Base-by-base conservation (phyloP, 306 rosid genomes). In the Senna tora region DNA sequence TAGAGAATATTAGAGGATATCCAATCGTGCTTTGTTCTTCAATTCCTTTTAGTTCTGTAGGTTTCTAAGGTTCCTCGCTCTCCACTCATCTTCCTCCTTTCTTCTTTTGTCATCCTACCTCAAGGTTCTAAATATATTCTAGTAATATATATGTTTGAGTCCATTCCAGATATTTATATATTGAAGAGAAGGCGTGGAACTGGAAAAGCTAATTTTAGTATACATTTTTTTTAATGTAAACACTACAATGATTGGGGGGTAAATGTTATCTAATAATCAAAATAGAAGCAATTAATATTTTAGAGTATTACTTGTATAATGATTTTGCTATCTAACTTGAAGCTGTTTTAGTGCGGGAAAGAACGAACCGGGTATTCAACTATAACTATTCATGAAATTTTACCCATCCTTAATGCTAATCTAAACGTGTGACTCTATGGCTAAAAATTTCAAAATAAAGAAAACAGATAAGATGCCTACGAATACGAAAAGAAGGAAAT, bases 1-100 rank as follows among this genome's bases (percentile, higher is more conserved):
- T 69, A 49, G 57, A 30, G 52, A 69, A 42, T 49, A 70, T 70
- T n/a, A 12, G 12, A 53, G 50, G 19, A 59, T 43, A 54, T 76
- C 13, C 39, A 51, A 69, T 64, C 5, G 4, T 11, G 22, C 36
- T 69, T 77, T 60, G 36, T 8, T 51, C 49, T 47, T 47, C 53
- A 16, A 5, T 47, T 47, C 21, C 53, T 47, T 47, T 5, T 12
- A 6, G 56, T 50, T 50, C 30, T 25, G 30, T 25, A 25, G 30
- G 30, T 25, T 25, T 25, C 30, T 9, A 52, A 52, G 58, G 32
- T 9, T 52, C 10, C 13, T 28, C 17, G 11, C 49, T 58, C 49
- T 58, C 67, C 43, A 7, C 25, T 0, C 20, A 34, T 17, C 30
- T 60, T 41, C 33, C 34, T 17, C 1, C 65, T 34, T 57, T 2